Conservation (phyloP, 2,329 filamentous ascomycete genomes). For the Talaromyces sp. region DNA sequence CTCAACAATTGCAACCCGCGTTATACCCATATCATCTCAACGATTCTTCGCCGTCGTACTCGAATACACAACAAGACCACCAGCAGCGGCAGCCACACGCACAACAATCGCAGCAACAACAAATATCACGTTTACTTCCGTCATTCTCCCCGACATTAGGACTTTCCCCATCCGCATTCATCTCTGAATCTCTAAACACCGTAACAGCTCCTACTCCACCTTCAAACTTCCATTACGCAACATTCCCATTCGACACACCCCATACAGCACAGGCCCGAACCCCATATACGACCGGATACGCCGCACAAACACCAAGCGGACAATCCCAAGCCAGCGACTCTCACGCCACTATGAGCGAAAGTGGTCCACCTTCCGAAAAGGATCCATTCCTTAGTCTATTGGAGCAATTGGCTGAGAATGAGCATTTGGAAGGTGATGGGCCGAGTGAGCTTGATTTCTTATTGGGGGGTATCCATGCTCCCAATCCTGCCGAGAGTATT, state of each 20-base stretch:
- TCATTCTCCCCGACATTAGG: slow-evolving; percentile 41
- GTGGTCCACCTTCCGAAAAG: slow-evolving; percentile 59
- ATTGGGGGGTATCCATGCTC: slow-evolving; percentile 39
- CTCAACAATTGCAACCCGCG: slow-evolving; percentile 1
- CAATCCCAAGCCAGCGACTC: slow-evolving; percentile 41
- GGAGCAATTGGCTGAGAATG: slow-evolving; percentile 79
- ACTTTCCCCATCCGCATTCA: slow-evolving; percentile 32
- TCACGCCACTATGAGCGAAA: slow-evolving; percentile 49
- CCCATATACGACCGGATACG: slow-evolving; percentile 14
- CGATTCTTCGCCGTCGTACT: slow-evolving; percentile 16
- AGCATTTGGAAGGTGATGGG: slow-evolving; percentile 56
- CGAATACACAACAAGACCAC: slow-evolving; percentile 6
- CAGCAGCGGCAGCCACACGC: slow-evolving; percentile 10
- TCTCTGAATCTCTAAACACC: slow-evolving; percentile 27
- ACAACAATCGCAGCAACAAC: not conserved
- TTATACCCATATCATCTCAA: slow-evolving; percentile 7
- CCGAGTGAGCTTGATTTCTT: slow-evolving; percentile 79
- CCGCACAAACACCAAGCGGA: slow-evolving; percentile 38
- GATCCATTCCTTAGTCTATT: slow-evolving; percentile 76
- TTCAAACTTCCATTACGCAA: slow-evolving; percentile 35
- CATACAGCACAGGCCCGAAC: slow-evolving; percentile 12
- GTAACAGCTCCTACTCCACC: slow-evolving; percentile 29
- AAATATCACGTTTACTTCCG: slow-evolving; percentile 19
- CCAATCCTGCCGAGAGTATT: not conserved
- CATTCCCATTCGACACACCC: slow-evolving; percentile 36